phyloP scores from a whole-genome alignment of 1,284 basidiomycete genomes.

The Tilletiopsis washingtonensis region DNA sequence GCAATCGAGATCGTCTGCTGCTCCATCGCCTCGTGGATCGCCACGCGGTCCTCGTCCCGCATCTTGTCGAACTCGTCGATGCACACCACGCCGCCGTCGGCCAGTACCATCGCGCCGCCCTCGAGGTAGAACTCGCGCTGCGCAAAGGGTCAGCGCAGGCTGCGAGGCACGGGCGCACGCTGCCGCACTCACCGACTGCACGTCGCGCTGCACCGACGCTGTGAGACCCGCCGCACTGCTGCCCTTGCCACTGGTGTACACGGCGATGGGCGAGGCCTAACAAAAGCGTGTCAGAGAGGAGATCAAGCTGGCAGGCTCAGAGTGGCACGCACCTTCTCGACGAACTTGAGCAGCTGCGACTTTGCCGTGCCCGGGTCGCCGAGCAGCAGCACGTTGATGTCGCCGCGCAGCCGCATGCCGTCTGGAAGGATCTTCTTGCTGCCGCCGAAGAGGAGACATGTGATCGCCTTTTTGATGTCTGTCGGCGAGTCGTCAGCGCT shows the following conservation, averaged over 20 bases:
- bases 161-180: neutral
- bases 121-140: slow-evolving; percentile 97
- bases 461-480: slow-evolving; percentile 98
- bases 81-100: slow-evolving; percentile 95
- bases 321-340: slow-evolving; percentile 68
- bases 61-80: slow-evolving; percentile 99
- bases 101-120: slow-evolving; percentile 98
- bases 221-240: slow-evolving; percentile 96
- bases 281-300: neutral
- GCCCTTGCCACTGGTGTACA: slow-evolving; percentile 97
- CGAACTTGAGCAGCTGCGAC: slow-evolving; percentile 93
- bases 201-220: slow-evolving; percentile 90
- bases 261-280: slow-evolving; percentile 88
- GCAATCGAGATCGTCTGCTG: slow-evolving; percentile 99
- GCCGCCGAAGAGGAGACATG: slow-evolving; percentile 89
- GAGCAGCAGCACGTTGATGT: slow-evolving; percentile 92
- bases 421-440: slow-evolving; percentile 98
- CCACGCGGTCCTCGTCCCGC: slow-evolving; percentile 96
- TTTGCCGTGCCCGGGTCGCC: slow-evolving; percentile 98
- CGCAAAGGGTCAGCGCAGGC: neutral
- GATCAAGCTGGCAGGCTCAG: neutral
- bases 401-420: slow-evolving; percentile 91
- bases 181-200: slow-evolving; percentile 63
- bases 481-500: too few species aligned
- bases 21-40: slow-evolving; percentile 99